Evolutionary conservation across 352 stramenopile species (phyloP), one percentile per base, ranked within the genome.

Genomic region (Phytophthora citrophthora): DNA sequence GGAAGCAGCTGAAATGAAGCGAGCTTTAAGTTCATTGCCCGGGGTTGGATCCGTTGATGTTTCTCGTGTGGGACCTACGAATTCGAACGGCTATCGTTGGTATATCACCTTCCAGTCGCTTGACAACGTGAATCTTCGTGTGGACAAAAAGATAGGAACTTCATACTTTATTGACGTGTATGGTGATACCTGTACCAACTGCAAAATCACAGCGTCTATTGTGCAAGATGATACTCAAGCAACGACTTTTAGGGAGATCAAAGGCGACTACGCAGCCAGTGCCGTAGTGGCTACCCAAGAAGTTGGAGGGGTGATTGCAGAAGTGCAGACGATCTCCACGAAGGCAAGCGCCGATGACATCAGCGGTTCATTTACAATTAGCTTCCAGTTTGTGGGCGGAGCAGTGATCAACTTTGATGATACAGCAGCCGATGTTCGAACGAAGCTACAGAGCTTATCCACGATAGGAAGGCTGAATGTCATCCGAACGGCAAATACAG

Each of bases 51-150:
- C 75, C 0, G 73, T 93, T 36, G 70, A 85, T 7, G 84, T 91
- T 0, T 68, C 80, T 9, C 82, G 86, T 3, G 50, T 78, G 15
- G 86, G 86, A 0, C 86, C 83, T 0, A 90, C 84, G 0, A 61
- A 54, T 16, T 47, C 49, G 38, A 89, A 91, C 16, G 86, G 74
- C 2, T 93, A 89, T 59, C 64, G 59, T 2, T 94, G 86, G 86
- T 65, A 70, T 32, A 72, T 94, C 4, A 91, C 86, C 16, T 90
- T 94, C 38, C 38, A 83, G 50, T 93, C 83, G 1, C 77, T 94
- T 11, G 70, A 84, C 0, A 77, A 43, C 24, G 74, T 64, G 18
- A 81, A 80, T 26, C 62, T 93, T 6, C 66, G 66, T 4, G 79
- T 79, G 0, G 82, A 92, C 36, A 89, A 83, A 54, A 61, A 69